Base-by-base conservation (phyloP, 768 basidiomycete species). In the Trametes cubensis region DNA sequence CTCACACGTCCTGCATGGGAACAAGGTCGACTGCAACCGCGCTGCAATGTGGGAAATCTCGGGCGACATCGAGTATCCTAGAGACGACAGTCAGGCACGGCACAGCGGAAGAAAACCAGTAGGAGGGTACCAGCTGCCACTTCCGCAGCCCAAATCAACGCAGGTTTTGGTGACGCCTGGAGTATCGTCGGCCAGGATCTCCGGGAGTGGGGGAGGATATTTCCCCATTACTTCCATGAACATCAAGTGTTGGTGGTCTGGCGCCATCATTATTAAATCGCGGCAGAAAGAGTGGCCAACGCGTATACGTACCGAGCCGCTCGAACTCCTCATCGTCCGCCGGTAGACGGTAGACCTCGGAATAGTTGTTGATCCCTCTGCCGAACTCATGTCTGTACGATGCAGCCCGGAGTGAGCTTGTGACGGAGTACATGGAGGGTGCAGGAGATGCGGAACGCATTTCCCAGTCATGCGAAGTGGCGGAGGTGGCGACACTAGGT, bases 101-200 rank as follows among this genome's bases (percentile, higher is more conserved):
- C 15, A 39, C n/a, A 39, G 30, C 30, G n/a, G 34, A 41, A 39
- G 38, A 38, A 8, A 51, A 39, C 49, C 20, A 53, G 44, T 20
- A 55, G 50, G 47, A 46, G 56, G 79, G 61, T 65, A 90, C 91
- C 91, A 93, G 64, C 80, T 83, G 49, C 90, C 91, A 65, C 85
- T 88, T 17, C 91, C 91, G 69, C 90, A 91, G 7, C 91, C 91
- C 23, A 93, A 79, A 73, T 93, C 91, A 17, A 93, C 77, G 52
- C 82, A 78, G 6, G 84, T 77, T 72, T 90, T 92, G 25, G 73
- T 77, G 66, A 86, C 82, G 18, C 83, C 84, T 7, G 81, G 78
- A 17, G 75, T 75, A 66, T 86, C 82, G 40, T 87, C 82, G 23
- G 76, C 81, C 79, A 93, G 80, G 55, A 90, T 74, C 48, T 85